Conservation (phyloP, 164 flowering plant species). For the Pachysandra terminalis region DNA sequence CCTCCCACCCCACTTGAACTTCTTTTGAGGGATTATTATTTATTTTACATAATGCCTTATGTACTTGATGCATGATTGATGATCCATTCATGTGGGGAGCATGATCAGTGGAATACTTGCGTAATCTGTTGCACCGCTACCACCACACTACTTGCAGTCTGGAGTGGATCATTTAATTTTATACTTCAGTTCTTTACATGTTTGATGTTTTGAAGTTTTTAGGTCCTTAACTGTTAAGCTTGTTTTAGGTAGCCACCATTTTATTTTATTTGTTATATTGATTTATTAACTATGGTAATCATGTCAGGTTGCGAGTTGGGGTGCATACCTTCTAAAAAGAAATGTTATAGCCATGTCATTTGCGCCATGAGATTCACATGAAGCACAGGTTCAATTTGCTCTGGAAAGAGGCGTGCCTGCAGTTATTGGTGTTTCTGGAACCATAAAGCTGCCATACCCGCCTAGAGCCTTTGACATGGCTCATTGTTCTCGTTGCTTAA, state of each 20-base stretch:
- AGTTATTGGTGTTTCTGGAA: constrained; percentile 87
- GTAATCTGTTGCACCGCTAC: no score
- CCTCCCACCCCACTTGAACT: neutral
- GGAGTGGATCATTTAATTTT: no score
- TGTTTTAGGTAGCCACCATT: neutral
- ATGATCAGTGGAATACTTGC: no score
- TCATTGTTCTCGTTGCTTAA: constrained; percentile 88
- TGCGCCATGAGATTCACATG: constrained; percentile 93
- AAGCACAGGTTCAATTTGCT: constrained; percentile 94
- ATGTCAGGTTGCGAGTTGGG: constrained; percentile 91
- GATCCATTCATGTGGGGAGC: no score
- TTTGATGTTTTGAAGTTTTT: no score
- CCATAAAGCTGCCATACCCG: constrained; percentile 80
- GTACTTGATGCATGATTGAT: no score
- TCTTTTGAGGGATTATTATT: neutral
- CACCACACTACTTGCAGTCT: neutral
- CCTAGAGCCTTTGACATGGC: constrained; percentile 93
- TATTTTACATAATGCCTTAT: neutral
- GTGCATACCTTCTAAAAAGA: constrained; percentile 81
- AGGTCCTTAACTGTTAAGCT: no score
- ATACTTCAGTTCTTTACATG: no score
- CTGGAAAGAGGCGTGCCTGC: constrained; percentile 95
- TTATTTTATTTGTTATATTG: neutral
- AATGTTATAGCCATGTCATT: constrained; percentile 91
- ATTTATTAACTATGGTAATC: constrained; percentile 8